Conservation (phyloP, 225 moss, liverwort and hornwort species). For the Neckera pumila region DNA sequence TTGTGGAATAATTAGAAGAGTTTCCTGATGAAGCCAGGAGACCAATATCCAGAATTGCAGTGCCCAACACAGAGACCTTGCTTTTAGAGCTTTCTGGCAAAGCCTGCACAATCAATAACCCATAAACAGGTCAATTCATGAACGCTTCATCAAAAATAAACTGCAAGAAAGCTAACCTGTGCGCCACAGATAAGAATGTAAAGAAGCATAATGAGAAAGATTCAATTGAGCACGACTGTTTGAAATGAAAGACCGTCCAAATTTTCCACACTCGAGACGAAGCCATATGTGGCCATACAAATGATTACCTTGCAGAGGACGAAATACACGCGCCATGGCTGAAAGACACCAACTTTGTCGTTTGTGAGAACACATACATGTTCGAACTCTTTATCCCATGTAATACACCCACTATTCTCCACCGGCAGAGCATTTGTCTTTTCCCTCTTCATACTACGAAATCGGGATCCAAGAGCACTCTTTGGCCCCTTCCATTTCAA, state of each 20-base stretch:
- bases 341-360: slow-evolving; percentile 60
- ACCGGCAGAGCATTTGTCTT: slow-evolving; percentile 43
- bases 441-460: slow-evolving; percentile 68
- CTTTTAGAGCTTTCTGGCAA: slow-evolving; percentile 22
- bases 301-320: slow-evolving; percentile 67
- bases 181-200: background rate
- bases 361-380: slow-evolving; percentile 60
- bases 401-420: slow-evolving; percentile 42
- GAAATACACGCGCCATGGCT: slow-evolving; percentile 78
- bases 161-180: background rate
- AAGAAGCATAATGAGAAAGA: background rate
- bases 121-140: background rate
- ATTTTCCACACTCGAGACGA: background rate
- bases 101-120: slow-evolving; percentile 12
- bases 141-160: background rate
- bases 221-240: background rate
- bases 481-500: slow-evolving; percentile 93
- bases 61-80: slow-evolving; percentile 38
- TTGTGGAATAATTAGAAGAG: slow-evolving; percentile 20
- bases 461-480: slow-evolving; percentile 71
- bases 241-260: background rate
- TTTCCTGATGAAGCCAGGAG: slow-evolving; percentile 26
- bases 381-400: slow-evolving; percentile 80
- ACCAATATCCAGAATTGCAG: slow-evolving; percentile 43
- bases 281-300: background rate